Percentiles rank a stretch among this genome's conserved stretches.
Conservation (phyloP, 2,329 filamentous ascomycete genomes). For the Lachnellula hyalina region DNA sequence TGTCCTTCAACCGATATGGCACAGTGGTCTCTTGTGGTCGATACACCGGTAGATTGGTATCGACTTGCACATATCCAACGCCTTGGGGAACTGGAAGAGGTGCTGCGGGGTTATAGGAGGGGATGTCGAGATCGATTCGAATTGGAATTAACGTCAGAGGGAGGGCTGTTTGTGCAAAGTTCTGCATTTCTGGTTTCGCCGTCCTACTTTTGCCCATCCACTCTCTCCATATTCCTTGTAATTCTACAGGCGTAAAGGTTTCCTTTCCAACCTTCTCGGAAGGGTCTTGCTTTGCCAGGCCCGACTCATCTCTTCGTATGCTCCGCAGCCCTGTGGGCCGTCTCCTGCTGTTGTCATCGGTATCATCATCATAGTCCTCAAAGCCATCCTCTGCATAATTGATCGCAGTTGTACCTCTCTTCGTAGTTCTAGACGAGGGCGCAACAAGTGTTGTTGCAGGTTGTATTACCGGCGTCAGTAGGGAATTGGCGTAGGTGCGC, state of each 20-base stretch:
- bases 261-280: constrained; percentile 81
- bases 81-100: constrained; percentile 60
- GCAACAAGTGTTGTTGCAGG: constrained; percentile 59
- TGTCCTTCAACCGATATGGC: constrained; percentile 84
- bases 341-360: constrained; percentile 58
- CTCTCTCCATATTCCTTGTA: constrained; percentile 89
- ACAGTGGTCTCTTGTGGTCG: constrained; percentile 72
- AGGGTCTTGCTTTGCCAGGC: constrained; percentile 57
- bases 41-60: constrained; percentile 73
- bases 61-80: constrained; percentile 51
- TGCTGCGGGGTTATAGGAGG: constrained; percentile 64
- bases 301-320: constrained; percentile 68
- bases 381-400: constrained; percentile 97
- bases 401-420: constrained; percentile 91
- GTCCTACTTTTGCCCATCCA: constrained; percentile 78
- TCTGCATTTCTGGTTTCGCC: constrained; percentile 53
- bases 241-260: constrained; percentile 67
- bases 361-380: constrained; percentile 76
- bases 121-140: constrained; percentile 90
- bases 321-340: constrained; percentile 77
- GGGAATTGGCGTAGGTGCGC: constrained; percentile 84
- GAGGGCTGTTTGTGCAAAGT: constrained; percentile 63
- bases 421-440: constrained; percentile 77
- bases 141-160: constrained; percentile 92
- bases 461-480: constrained; percentile 79